These are phyloP conservation scores for Mucor saturninus DNA, from an alignment of 371 early-diverging fungal genomes.

Conservation along the genomic window DNA sequence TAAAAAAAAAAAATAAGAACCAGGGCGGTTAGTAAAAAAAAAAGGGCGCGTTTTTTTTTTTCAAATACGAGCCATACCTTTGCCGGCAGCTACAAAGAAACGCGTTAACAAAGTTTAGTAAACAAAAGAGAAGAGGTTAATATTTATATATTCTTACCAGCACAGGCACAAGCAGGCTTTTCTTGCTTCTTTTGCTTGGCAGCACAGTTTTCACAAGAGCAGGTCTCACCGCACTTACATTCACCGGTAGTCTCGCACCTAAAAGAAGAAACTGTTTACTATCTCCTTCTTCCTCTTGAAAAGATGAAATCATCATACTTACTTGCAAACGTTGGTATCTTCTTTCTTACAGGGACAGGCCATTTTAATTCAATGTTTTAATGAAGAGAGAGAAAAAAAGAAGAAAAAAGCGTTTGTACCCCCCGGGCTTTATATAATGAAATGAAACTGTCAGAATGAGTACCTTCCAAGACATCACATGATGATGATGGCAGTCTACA, in stretches of 20 bases:
- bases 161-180: conserved; percentile 21
- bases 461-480: conserved; percentile 22
- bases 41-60: background rate
- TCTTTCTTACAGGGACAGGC: conserved; percentile 32
- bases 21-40: background rate
- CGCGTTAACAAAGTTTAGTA: background rate
- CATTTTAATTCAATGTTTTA: conserved; percentile 16
- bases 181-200: conserved; percentile 19
- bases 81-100: conserved; percentile 6
- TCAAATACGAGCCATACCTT: conserved; percentile 20
- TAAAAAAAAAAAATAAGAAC: conserved; percentile 1
- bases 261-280: background rate
- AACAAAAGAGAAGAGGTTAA: background rate
- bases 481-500: background rate
- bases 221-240: conserved; percentile 26
- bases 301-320: conserved; percentile 1
- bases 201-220: conserved; percentile 23
- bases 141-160: conserved; percentile 10
- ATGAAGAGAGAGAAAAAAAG: conserved; percentile 10
- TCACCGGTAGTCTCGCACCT: conserved; percentile 16
- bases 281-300: background rate
- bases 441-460: conserved; percentile 11
- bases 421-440: conserved; percentile 3
- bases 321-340: conserved; percentile 15
- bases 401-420: background rate